Conservation (phyloP, 805 yeast genomes). For the Maudiozyma barnettii region DNA sequence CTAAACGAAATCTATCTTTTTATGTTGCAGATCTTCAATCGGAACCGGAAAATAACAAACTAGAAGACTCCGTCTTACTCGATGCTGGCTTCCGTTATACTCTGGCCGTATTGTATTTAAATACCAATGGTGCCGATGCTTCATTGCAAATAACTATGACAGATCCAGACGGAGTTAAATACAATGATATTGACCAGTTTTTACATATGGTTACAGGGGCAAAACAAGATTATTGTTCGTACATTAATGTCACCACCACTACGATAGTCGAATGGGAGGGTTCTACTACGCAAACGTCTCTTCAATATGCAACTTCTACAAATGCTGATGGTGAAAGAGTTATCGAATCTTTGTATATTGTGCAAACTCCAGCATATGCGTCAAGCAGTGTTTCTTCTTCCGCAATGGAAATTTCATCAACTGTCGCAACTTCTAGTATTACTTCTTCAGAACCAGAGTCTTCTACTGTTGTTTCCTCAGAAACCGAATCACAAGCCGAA, state of each 20-base stretch:
- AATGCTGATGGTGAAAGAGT: background rate
- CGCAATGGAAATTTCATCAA: background rate
- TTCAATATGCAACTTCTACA: background rate
- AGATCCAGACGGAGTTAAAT: background rate
- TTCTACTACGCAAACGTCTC: background rate
- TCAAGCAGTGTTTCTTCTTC: background rate
- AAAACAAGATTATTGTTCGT: background rate
- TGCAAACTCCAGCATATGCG: background rate
- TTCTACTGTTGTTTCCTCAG: background rate
- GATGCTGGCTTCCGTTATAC: background rate
- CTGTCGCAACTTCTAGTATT: background rate
- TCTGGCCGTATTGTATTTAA: background rate
- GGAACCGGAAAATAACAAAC: background rate
- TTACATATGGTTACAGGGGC: background rate
- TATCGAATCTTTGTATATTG: background rate
- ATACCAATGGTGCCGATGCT: background rate
- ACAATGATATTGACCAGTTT: background rate
- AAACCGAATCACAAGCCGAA: background rate
- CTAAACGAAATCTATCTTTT: background rate
- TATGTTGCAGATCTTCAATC: background rate
- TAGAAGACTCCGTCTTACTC: background rate
- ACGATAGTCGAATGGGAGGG: background rate
- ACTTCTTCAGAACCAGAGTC: background rate
- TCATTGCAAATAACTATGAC: background rate
- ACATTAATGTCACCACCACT: background rate